phyloP scores from a whole-genome alignment of 169 alveolate species.

The Plasmodium yoelii region DNA sequence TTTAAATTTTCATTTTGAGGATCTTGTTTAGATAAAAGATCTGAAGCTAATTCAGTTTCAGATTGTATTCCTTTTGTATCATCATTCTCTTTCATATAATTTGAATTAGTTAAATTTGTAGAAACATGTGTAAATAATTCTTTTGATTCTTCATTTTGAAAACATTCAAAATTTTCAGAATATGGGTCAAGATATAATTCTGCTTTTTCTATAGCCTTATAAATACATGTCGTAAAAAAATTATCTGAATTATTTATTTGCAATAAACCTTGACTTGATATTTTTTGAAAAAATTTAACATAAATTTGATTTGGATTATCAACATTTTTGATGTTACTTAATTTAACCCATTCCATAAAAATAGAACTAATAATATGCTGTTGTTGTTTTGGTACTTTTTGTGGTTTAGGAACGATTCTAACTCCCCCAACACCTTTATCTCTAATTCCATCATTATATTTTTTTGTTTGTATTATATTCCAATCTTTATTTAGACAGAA shows the following conservation, averaged over 20 bases:
- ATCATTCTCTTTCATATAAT: not conserved
- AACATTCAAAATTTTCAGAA: not conserved
- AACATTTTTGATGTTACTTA: conserved; percentile 75
- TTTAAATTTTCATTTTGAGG: not conserved
- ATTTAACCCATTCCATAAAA: conserved; percentile 83
- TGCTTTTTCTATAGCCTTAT: conserved; percentile 82
- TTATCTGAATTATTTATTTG: conserved; percentile 90
- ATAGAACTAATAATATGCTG: conserved; percentile 78
- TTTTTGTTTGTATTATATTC: conserved; percentile 63
- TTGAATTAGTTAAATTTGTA: not conserved
- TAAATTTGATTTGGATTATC: conserved; percentile 79
- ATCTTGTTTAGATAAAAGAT: not conserved
- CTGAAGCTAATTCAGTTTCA: not conserved
- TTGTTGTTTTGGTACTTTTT: conserved; percentile 80
- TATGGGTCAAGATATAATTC: not conserved
- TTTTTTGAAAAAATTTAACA: conserved; percentile 88
- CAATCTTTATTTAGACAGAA: conserved; percentile 64
- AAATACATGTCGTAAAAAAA: conserved; percentile 89
- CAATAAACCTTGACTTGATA: conserved; percentile 89
- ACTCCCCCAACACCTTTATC: conserved; percentile 85
- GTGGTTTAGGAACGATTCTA: conserved; percentile 82
- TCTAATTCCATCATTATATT: conserved; percentile 22
- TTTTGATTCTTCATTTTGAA: not conserved
- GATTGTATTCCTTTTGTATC: not conserved
- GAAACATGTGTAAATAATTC: not conserved